These are phyloP conservation scores for Nitzschia palea DNA, from an alignment of 108 stramenopile species.

Conservation along the genomic window DNA sequence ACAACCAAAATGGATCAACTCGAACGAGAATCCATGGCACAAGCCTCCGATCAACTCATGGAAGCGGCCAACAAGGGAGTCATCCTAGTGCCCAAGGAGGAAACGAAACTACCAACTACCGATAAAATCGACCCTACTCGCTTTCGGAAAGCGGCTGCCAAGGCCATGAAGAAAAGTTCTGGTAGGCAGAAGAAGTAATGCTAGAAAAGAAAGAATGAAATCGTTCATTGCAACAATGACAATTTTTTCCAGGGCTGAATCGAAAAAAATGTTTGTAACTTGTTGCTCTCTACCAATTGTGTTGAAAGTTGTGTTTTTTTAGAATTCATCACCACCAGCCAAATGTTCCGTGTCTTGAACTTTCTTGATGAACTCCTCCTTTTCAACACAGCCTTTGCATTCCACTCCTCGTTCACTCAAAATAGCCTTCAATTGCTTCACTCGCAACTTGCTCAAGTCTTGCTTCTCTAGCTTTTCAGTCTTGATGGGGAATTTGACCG, in stretches of 20 bases:
- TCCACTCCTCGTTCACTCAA: slow-evolving; percentile 95
- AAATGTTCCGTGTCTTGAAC: slow-evolving; percentile 94
- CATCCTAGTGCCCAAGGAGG: slow-evolving; percentile 9
- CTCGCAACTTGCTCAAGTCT: slow-evolving; percentile 94
- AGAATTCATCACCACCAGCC: slow-evolving; percentile 57
- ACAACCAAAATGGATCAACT: slow-evolving; percentile 2
- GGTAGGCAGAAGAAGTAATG: slow-evolving; percentile 4
- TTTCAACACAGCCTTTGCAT: slow-evolving; percentile 97
- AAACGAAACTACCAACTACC: background rate
- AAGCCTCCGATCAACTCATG: slow-evolving; percentile 48
- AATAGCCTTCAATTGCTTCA: slow-evolving; percentile 97
- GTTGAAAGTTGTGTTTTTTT: slow-evolving; percentile 20
- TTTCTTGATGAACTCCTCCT: slow-evolving; percentile 97
- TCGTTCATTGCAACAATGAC: too few species aligned
- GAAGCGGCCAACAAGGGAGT: slow-evolving; percentile 73
- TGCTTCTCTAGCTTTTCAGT: slow-evolving; percentile 91
- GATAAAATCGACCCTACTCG: background rate
- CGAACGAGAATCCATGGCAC: slow-evolving; percentile 19
- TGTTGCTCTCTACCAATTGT: too few species aligned
- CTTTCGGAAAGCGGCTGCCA: slow-evolving; percentile 12
- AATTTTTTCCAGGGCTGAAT: too few species aligned
- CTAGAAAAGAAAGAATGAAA: background rate
- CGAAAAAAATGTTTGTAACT: too few species aligned
- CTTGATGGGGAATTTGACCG: slow-evolving; percentile 94
- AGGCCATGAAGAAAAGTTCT: slow-evolving; percentile 1